Conservation (phyloP, 73 alveolate species). For the Paramecium caudatum region DNA sequence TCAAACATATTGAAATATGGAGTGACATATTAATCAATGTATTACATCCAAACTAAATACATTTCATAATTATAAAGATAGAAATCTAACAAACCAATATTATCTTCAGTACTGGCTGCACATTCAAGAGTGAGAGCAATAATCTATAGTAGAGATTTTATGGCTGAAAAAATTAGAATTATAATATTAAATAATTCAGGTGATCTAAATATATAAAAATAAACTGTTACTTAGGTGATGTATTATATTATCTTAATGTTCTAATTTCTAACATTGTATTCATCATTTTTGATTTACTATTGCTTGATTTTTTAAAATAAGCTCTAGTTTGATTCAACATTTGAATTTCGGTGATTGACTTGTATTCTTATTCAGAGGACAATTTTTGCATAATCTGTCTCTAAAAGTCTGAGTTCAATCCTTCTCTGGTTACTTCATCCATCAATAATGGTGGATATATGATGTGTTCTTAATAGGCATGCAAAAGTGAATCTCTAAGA, state of each 20-base stretch:
- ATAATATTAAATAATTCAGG: conserved; percentile 34
- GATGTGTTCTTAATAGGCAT: conserved; percentile 23
- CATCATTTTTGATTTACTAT: background rate
- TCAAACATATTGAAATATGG: conserved; percentile 50
- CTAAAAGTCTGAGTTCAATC: conserved; percentile 53
- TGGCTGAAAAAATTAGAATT: background rate
- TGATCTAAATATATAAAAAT: background rate
- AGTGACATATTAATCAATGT: background rate
- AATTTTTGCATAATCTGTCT: conserved; percentile 58
- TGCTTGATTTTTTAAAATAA: background rate
- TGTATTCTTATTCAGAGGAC: background rate
- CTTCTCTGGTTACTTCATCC: conserved; percentile 58
- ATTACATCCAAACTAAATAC: conserved; percentile 47
- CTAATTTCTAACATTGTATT: conserved; percentile 24
- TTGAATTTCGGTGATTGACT: conserved; percentile 22
- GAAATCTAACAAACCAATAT: conserved; percentile 36
- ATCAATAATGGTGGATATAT: conserved; percentile 48
- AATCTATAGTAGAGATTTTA: background rate
- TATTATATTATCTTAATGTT: background rate
- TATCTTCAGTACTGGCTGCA: background rate
- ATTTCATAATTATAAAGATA: conserved; percentile 40
- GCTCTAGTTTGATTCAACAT: background rate
- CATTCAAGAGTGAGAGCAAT: conserved; percentile 35
- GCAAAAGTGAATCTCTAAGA: background rate
- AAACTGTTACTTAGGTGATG: background rate